Evolutionary conservation across 805 yeast genomes (phyloP), one percentile per base, ranked within the genome.

Genomic region (Sungouiozyma intestinalis): DNA sequence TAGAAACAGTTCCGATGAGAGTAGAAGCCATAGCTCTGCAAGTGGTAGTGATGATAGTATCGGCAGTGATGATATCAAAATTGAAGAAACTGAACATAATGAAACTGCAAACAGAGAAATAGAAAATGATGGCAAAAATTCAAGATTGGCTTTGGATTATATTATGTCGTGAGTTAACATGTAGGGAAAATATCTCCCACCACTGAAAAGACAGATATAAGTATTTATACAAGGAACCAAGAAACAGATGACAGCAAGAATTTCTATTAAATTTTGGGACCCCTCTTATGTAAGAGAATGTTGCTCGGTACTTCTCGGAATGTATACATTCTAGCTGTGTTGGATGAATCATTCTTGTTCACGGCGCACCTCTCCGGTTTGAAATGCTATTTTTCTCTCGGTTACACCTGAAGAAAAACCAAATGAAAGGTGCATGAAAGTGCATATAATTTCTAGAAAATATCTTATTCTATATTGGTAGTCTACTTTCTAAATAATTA

Each of bases 71-170:
- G 24, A n/a, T 15, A 35, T 19, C 29, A 35, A 35, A 14, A 13
- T n/a, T 16, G 13, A 35, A 19, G 9, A 6, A 19, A 13, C 21
- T 17, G 15, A 19, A 19, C n/a, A 27, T 16, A 35, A 16, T 9
- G 8, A 35, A 16, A 16, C 38, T 24, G n/a, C 19, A 24, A 35
- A 24, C 29, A 24, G 29, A 7, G 11, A 24, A 7, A 11, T 24
- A 11, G 29, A 24, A 24, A 4, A 16, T 20, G 32, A 31, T 15
- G 21, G 20, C 14, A 33, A 35, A 15, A 38, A 34, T 9, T 27
- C 38, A 4, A 42, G 41, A 37, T 17, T 43, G 13, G 39, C 40
- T 16, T 18, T 43, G 2, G 42, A 40, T 15, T 43, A 39, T 32
- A 43, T 43, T n/a, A 43, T 43, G 21, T 38, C 38, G 9, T 40